Evolutionary conservation across 768 basidiomycete genomes (phyloP).

Genomic region (Obba rivulosa): DNA sequence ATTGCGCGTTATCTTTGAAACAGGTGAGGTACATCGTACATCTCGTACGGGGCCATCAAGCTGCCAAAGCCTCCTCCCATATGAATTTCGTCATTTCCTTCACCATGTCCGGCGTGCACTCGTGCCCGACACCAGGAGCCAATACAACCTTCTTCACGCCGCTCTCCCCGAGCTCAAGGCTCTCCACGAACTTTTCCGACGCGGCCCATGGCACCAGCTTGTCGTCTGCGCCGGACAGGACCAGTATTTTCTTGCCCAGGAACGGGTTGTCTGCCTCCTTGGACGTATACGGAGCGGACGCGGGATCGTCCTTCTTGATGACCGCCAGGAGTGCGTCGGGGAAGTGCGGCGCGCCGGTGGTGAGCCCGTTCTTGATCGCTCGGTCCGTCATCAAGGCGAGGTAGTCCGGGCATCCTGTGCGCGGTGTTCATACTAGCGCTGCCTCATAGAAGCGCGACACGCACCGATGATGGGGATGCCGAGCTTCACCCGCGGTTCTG

Average conservation of each 20-base stretch:
- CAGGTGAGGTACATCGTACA: no score
- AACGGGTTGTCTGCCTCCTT: constrained; percentile 48
- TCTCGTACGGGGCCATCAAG: not conserved
- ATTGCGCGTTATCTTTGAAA: no score
- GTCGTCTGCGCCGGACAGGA: constrained; percentile 64
- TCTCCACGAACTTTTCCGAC: constrained; percentile 50
- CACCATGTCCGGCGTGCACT: constrained; percentile 57
- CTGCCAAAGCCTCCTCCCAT: constrained; percentile 18
- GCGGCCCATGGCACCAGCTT: constrained; percentile 61
- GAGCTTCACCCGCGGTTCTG: constrained; percentile 38
- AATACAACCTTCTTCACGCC: constrained; percentile 56
- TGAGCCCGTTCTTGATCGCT: constrained; percentile 40
- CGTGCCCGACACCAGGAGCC: constrained; percentile 55
- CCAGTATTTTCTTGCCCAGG: constrained; percentile 65
- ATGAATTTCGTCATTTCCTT: constrained; percentile 33
- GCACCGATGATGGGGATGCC: constrained; percentile 37
- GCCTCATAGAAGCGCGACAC: not conserved
- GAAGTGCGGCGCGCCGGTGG: constrained; percentile 47
- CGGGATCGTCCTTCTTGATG: constrained; percentile 44
- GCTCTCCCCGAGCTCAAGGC: constrained; percentile 42
- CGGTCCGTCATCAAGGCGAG: constrained; percentile 49
- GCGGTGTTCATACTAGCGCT: constrained; percentile 35
- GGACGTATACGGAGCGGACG: constrained; percentile 34
- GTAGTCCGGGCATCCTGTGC: constrained; percentile 73
- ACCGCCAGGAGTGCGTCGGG: constrained; percentile 47